Percentiles rank a stretch among this genome's conserved stretches.
These are phyloP conservation scores for Clitocybe nebularis DNA, from an alignment of 1,284 basidiomycete species.

Conservation along the genomic window DNA sequence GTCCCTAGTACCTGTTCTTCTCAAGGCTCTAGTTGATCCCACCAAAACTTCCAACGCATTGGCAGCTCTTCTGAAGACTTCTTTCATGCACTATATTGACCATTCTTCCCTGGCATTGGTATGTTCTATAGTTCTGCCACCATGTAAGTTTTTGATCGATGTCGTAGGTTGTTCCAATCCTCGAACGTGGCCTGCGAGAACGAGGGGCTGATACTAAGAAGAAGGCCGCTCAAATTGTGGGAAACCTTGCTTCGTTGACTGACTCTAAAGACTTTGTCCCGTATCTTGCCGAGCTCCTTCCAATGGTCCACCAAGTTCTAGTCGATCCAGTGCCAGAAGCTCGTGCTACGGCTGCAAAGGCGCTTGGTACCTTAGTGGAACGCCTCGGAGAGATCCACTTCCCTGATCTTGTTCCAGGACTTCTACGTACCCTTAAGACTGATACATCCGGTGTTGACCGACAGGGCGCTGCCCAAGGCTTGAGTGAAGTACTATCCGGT, in stretches of 20 bases:
- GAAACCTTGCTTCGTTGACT: constrained; percentile 92
- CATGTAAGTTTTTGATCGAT: constrained; percentile 12
- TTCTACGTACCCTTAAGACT: constrained; percentile 87
- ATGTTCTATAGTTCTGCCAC: constrained; percentile 22
- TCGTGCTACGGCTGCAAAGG: constrained; percentile 94
- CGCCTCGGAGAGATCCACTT: constrained; percentile 94
- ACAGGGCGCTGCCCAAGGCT: constrained; percentile 96
- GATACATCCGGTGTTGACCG: constrained; percentile 95
- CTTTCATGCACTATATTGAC: constrained; percentile 98
- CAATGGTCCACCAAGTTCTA: constrained; percentile 89
- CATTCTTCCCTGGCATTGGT: constrained; percentile 96
- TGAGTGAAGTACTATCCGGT: constrained; percentile 93
- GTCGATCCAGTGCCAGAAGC: constrained; percentile 97
- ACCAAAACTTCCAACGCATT: constrained; percentile 88
- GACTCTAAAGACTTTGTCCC: constrained; percentile 98
- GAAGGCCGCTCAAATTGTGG: constrained; percentile 96
- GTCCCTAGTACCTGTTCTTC: constrained; percentile 84
- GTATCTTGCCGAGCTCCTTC: constrained; percentile 85
- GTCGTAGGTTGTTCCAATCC: constrained; percentile 85
- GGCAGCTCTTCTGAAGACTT: constrained; percentile 83
- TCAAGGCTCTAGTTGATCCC: constrained; percentile 97
- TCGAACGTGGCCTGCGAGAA: constrained; percentile 91
- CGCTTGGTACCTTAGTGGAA: constrained; percentile 96
- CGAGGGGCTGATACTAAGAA: constrained; percentile 92
- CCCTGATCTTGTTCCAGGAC: constrained; percentile 90